phyloP scores from a whole-genome alignment of 106 monocot species.

The Hemerocallis citrina region DNA sequence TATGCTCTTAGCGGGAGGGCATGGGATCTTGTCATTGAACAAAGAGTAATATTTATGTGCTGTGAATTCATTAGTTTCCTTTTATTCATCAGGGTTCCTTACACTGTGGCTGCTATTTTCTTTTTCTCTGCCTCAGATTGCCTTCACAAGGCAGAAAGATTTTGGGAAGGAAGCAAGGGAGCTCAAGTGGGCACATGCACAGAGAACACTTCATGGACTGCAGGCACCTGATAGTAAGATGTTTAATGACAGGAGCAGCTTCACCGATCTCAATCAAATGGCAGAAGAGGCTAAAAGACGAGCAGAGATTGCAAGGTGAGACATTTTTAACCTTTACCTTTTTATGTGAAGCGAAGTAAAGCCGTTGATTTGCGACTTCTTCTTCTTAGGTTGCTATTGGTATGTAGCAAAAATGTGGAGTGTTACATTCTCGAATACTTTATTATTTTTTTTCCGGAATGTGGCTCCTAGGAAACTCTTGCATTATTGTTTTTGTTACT shows the following conservation, averaged over 20 bases:
- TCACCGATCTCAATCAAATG: constrained; percentile 87
- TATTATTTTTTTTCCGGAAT: too few species aligned
- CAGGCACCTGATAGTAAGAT: constrained; percentile 68
- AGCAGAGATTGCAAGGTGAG: constrained; percentile 93
- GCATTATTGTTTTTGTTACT: too few species aligned
- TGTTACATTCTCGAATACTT: too few species aligned
- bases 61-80: not conserved
- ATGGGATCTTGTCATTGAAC: constrained; percentile 93
- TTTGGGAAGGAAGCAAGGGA: constrained; percentile 94
- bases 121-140: constrained; percentile 58
- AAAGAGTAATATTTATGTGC: constrained; percentile 52
- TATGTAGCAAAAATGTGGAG: too few species aligned
- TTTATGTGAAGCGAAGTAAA: not conserved
- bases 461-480: too few species aligned
- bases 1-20: constrained; percentile 86
- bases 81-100: constrained; percentile 2
- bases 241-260: constrained; percentile 56
- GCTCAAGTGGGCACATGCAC: constrained; percentile 95
- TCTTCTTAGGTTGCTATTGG: too few species aligned
- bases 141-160: constrained; percentile 95
- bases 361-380: not conserved
- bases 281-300: constrained; percentile 94
- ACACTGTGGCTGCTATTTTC: not conserved
- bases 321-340: not conserved
- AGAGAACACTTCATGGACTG: constrained; percentile 91